Base-by-base conservation (phyloP, 805 yeast genomes). In the Pichia rugopelliculosa region DNA sequence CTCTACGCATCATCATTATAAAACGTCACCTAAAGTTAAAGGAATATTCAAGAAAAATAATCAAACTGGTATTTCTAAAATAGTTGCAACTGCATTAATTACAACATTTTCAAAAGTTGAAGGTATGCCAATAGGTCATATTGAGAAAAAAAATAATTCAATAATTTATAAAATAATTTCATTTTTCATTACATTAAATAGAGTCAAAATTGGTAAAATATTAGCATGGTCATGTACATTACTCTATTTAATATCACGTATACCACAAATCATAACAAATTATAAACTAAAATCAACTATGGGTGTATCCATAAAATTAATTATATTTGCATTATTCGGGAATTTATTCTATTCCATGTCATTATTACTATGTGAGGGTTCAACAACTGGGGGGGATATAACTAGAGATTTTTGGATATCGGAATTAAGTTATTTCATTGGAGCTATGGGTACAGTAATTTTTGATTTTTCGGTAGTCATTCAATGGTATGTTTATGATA, bases 211-310 rank as follows among this genome's bases (percentile, higher is more conserved):
- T 11, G 71, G 70, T 1, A 56, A 53, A 23, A 24, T 61, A 3
- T 50, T 77, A 18, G 80, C 82, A 0, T 77, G 82, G 82, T 55
- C 67, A 3, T 76, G 80, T 50, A 73, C 82, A 1, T 46, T 58
- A 6, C 69, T 77, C 1, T 77, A 77, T 51, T 61, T 76, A 42
- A 49, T 68, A 9, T 77, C 82, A 4, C 59, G 82, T 45, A 65
- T 75, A 37, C 82, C 82, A 0, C 82, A 77, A 52, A 58, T 77
- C 23, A 60, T 67, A 50, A 72, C 73, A 40, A 77, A 77, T 55
- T 68, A 70, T 55, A 54, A 57, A 43, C 53, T 75, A 22, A 69
- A 69, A 48, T 69, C 80, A 6, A 79, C 78, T 1, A 70, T 68
- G 5, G 82, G 82, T 8, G 66, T 77, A 10, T 73, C 79, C 1